Conservation (phyloP, 1,284 basidiomycete genomes). For the Inonotus obliquus region DNA sequence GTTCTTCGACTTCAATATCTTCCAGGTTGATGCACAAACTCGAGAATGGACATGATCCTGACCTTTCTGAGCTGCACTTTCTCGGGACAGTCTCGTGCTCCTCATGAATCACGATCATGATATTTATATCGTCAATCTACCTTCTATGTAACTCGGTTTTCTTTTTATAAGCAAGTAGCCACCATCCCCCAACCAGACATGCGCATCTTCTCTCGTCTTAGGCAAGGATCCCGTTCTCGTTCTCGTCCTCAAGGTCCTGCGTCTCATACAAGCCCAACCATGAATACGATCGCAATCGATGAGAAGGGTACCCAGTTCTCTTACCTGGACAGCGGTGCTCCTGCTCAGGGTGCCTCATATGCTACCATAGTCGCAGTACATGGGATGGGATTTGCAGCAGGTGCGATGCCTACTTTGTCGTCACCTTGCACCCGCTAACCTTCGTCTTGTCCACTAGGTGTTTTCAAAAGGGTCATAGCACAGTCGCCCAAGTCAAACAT, state of each 20-base stretch:
- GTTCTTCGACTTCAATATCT: no score
- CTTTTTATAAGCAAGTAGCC: no score
- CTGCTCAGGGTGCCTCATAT: background rate
- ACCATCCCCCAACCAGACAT: background rate
- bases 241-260: background rate
- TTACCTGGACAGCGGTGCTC: background rate
- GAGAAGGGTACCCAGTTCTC: constrained; percentile 1
- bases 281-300: background rate
- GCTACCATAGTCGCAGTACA: background rate
- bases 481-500: constrained; percentile 22
- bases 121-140: no score
- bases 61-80: no score
- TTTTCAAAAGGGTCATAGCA: constrained; percentile 12
- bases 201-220: background rate
- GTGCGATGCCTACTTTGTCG: background rate
- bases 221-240: background rate
- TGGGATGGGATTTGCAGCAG: background rate
- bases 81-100: no score
- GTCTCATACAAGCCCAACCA: background rate
- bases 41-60: no score
- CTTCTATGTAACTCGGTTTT: no score
- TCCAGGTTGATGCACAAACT: no score
- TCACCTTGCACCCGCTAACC: background rate
- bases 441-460: background rate
- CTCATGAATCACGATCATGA: no score